These are phyloP conservation scores for Colletotrichum lentis DNA, from an alignment of 2,329 filamentous ascomycete species.

Conservation along the genomic window DNA sequence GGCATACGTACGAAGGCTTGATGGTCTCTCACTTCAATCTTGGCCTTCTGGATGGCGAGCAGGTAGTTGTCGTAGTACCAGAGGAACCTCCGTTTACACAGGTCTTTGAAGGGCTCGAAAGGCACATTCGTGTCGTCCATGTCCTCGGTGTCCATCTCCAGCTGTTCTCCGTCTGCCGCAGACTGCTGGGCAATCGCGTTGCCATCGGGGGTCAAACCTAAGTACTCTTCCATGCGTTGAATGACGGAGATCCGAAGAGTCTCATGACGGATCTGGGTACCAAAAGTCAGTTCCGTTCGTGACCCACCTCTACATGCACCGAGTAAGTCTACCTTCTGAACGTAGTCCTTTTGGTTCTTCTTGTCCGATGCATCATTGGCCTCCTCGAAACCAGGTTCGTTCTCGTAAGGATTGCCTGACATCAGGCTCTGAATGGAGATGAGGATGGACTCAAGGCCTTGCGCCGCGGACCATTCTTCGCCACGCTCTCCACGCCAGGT, in stretches of 20 bases:
- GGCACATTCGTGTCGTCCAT: constrained; percentile 63
- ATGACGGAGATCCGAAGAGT: constrained; percentile 86
- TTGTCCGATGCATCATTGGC: constrained; percentile 74
- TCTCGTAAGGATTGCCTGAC: constrained; percentile 92
- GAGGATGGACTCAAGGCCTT: constrained; percentile 91
- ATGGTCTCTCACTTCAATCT: constrained; percentile 68
- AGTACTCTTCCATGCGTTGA: constrained; percentile 80
- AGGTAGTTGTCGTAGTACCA: constrained; percentile 97
- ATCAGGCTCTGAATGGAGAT: constrained; percentile 97
- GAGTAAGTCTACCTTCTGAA: constrained; percentile 72
- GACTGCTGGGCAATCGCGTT: constrained; percentile 48
- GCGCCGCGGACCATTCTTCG: constrained; percentile 96
- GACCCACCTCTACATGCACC: background rate
- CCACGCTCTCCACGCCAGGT: constrained; percentile 92
- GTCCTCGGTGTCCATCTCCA: constrained; percentile 58
- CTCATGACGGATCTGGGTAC: constrained; percentile 82
- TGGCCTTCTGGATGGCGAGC: constrained; percentile 71
- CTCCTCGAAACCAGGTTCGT: constrained; percentile 92
- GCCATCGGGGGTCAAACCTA: constrained; percentile 69
- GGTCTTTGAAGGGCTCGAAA: constrained; percentile 88
- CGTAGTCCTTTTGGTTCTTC: constrained; percentile 76
- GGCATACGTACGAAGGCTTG: constrained; percentile 80
- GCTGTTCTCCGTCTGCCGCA: constrained; percentile 48
- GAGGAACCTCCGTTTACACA: constrained; percentile 89
- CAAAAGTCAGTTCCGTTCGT: constrained; percentile 39